These are phyloP conservation scores for Dacryopinax primogenitus DNA, from an alignment of 768 basidiomycete species.

Conservation along the genomic window DNA sequence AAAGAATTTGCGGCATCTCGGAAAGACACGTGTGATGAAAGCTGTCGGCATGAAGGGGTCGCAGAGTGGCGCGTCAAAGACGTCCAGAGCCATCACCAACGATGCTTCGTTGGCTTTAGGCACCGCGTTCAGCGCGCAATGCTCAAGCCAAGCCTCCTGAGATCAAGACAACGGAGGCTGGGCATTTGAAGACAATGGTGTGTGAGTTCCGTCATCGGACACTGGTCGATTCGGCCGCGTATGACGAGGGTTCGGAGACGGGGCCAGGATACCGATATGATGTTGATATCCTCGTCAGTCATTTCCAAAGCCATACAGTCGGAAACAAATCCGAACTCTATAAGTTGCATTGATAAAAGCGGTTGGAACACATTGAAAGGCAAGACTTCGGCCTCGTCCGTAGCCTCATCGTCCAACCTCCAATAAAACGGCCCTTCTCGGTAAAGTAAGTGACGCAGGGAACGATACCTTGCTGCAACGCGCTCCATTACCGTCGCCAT, in stretches of 20 bases:
- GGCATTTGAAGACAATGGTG: not conserved
- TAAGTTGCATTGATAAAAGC: not conserved
- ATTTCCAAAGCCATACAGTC: not conserved
- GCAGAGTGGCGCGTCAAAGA: not conserved
- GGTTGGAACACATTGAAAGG: not conserved
- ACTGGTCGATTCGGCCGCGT: not conserved
- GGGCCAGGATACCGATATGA: not conserved
- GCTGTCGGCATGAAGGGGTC: not conserved
- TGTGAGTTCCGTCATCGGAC: not conserved
- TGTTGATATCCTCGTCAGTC: not conserved
- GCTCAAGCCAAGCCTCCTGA: not conserved
- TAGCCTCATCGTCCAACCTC: too few relatives aligned
- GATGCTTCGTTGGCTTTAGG: not conserved
- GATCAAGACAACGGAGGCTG: not conserved
- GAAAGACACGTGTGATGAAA: not conserved
- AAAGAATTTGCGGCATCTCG: not conserved
- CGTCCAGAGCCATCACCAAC: not conserved
- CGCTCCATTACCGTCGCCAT: too few relatives aligned
- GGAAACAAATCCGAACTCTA: not conserved
- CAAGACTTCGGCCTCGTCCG: not conserved
- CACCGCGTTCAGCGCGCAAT: not conserved
- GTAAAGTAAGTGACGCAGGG: too few relatives aligned
- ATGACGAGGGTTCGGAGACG: not conserved
- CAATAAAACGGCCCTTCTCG: too few relatives aligned
- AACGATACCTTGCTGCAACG: too few relatives aligned